Evolutionary conservation across 2,329 filamentous ascomycete genomes (phyloP).

Genomic region (Aspergillus carbonarius): DNA sequence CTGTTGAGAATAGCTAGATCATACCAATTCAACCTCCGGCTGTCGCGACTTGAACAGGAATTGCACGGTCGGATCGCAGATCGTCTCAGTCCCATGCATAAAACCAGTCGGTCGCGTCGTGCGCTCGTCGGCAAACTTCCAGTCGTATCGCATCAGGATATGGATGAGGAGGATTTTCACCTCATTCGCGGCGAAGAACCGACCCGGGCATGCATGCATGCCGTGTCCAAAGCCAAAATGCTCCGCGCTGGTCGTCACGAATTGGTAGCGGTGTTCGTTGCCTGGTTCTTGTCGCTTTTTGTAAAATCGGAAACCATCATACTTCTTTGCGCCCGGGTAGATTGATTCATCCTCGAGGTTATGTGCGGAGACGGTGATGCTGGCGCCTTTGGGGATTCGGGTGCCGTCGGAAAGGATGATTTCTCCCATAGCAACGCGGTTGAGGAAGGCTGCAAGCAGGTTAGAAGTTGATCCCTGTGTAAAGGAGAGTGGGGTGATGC

Average conservation of each 20-base stretch:
- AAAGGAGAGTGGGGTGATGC: slow-evolving; percentile 1
- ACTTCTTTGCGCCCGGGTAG: slow-evolving; percentile 29
- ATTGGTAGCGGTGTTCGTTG: slow-evolving; percentile 30
- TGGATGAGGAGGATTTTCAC: slow-evolving; percentile 56
- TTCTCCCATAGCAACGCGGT: slow-evolving; percentile 23
- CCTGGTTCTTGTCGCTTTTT: slow-evolving; percentile 31
- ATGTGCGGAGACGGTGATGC: slow-evolving; percentile 25
- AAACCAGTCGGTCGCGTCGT: slow-evolving; percentile 41
- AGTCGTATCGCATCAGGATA: slow-evolving; percentile 54
- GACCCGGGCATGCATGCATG: slow-evolving; percentile 47
- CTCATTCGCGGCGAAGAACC: slow-evolving; percentile 58
- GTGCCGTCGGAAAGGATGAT: slow-evolving; percentile 32
- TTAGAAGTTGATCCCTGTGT: background rate
- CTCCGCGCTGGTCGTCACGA: slow-evolving; percentile 31
- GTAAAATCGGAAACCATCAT: slow-evolving; percentile 37
- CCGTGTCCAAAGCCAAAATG: slow-evolving; percentile 41
- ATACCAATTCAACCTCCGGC: slow-evolving; percentile 26
- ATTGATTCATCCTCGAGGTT: slow-evolving; percentile 28
- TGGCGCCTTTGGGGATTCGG: slow-evolving; percentile 30
- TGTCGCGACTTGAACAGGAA: slow-evolving; percentile 27
- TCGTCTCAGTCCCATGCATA: slow-evolving; percentile 49
- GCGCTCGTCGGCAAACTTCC: slow-evolving; percentile 40
- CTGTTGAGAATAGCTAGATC: background rate
- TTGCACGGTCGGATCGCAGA: slow-evolving; percentile 31
- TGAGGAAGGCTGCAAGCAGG: slow-evolving; percentile 22